Evolutionary conservation across 805 yeast species (phyloP).

Genomic region (Zygosaccharomyces pseudorouxii): DNA sequence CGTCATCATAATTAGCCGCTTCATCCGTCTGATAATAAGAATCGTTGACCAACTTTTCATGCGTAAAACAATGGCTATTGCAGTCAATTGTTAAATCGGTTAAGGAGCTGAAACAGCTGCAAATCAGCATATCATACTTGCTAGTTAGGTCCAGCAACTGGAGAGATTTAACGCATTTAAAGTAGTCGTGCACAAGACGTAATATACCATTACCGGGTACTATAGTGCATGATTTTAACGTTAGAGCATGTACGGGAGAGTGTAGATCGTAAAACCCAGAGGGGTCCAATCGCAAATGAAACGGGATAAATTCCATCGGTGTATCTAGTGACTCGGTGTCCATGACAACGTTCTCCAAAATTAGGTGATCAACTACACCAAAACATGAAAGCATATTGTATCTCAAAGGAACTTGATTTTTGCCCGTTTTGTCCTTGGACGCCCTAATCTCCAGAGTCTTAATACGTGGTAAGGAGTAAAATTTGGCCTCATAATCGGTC

Average conservation of each 20-base stretch:
- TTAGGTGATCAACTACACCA: slow-evolving; percentile 42
- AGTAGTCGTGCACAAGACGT: slow-evolving; percentile 37
- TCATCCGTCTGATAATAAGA: slow-evolving; percentile 24
- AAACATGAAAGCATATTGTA: slow-evolving; percentile 45
- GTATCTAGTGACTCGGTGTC: slow-evolving; percentile 40
- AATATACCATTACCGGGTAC: slow-evolving; percentile 38
- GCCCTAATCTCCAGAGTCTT: slow-evolving; percentile 27
- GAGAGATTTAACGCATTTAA: slow-evolving; percentile 39
- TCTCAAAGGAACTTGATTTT: slow-evolving; percentile 28
- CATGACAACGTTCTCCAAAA: slow-evolving; percentile 44
- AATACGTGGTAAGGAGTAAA: slow-evolving; percentile 28
- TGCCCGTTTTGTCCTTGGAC: slow-evolving; percentile 10
- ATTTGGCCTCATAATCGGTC: slow-evolving; percentile 27
- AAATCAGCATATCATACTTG: slow-evolving; percentile 45
- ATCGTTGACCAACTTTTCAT: slow-evolving; percentile 22
- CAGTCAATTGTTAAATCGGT: slow-evolving; percentile 44
- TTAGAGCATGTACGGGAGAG: slow-evolving; percentile 36
- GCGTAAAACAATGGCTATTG: slow-evolving; percentile 42
- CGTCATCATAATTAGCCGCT: slow-evolving; percentile 5
- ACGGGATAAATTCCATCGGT: slow-evolving; percentile 34
- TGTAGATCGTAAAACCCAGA: slow-evolving; percentile 29
- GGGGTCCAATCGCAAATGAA: slow-evolving; percentile 21
- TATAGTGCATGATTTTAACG: slow-evolving; percentile 35
- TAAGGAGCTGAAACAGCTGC: slow-evolving; percentile 43
- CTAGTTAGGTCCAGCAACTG: slow-evolving; percentile 39